These are phyloP conservation scores for Globisporangium perplexum DNA, from an alignment of 352 stramenopile species.

Conservation along the genomic window DNA sequence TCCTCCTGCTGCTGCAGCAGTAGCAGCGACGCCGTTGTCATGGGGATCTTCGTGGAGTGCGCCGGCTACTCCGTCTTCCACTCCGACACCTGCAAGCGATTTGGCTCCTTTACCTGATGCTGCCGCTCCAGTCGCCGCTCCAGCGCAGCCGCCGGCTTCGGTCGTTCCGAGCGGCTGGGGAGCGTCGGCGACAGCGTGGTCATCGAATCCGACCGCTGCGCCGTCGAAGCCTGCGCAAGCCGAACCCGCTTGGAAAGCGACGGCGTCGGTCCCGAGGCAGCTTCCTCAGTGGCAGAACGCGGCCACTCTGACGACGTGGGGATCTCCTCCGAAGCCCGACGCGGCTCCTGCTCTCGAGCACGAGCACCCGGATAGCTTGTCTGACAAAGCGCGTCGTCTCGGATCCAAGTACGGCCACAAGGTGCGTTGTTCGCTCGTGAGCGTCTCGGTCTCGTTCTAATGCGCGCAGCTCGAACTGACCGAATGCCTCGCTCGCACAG, in stretches of 20 bases:
- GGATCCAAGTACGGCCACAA: conserved; percentile 71
- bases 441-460: background rate
- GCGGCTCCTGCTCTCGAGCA: background rate
- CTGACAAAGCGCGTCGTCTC: conserved; percentile 60
- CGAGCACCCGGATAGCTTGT: conserved; percentile 32
- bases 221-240: conserved; percentile 1
- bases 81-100: background rate
- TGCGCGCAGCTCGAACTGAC: background rate
- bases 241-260: conserved; percentile 14
- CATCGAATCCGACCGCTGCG: conserved; percentile 14
- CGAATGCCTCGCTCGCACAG: conserved; percentile 6
- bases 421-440: conserved; percentile 8
- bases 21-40: background rate
- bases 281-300: conserved; percentile 9
- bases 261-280: conserved; percentile 5
- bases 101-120: conserved; percentile 7
- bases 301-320: background rate
- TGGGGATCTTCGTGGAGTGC: conserved; percentile 11
- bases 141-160: conserved; percentile 9
- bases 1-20: background rate
- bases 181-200: conserved; percentile 20
- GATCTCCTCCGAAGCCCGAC: background rate
- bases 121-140: background rate
- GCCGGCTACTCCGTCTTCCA: background rate
- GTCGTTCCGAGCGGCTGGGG: conserved; percentile 7